phyloP scores from a whole-genome alignment of 2,329 filamentous ascomycete species.

The Trichophyton equinum region DNA sequence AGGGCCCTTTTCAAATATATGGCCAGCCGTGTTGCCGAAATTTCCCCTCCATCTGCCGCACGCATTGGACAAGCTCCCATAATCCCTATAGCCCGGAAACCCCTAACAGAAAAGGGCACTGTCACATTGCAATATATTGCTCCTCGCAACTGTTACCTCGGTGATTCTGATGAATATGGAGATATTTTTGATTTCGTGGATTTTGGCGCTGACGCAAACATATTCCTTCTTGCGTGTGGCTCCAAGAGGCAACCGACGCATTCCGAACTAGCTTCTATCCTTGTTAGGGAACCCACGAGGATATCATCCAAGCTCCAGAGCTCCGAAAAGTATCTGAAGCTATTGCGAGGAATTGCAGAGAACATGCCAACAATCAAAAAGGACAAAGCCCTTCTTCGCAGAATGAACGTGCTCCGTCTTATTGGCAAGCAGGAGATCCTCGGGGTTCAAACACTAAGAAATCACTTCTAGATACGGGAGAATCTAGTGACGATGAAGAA shows the following conservation, averaged over 20 bases:
- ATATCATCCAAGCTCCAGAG: conserved; percentile 68
- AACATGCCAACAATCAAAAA: conserved; percentile 56
- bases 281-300: conserved; percentile 71
- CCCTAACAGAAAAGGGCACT: conserved; percentile 23
- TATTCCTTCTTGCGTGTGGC: conserved; percentile 76
- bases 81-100: conserved; percentile 49
- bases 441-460: conserved; percentile 17
- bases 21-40: conserved; percentile 59
- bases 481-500: conserved; percentile 39
- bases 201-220: conserved; percentile 76
- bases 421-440: conserved; percentile 65
- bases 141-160: conserved; percentile 69
- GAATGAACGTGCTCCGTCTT: conserved; percentile 66
- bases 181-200: conserved; percentile 97
- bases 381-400: conserved; percentile 68
- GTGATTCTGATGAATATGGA: conserved; percentile 57
- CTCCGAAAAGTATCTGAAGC: conserved; percentile 71
- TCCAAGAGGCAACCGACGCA: conserved; percentile 86
- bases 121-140: conserved; percentile 44
- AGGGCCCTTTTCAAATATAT: conserved; percentile 71
- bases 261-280: conserved; percentile 66
- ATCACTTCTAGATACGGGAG: conserved; percentile 10
- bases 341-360: conserved; percentile 71
- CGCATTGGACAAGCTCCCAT: conserved; percentile 55
- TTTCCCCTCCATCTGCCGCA: conserved; percentile 49